phyloP scores from a whole-genome alignment of 352 stramenopile species.

The Globisporangium yorkense region DNA sequence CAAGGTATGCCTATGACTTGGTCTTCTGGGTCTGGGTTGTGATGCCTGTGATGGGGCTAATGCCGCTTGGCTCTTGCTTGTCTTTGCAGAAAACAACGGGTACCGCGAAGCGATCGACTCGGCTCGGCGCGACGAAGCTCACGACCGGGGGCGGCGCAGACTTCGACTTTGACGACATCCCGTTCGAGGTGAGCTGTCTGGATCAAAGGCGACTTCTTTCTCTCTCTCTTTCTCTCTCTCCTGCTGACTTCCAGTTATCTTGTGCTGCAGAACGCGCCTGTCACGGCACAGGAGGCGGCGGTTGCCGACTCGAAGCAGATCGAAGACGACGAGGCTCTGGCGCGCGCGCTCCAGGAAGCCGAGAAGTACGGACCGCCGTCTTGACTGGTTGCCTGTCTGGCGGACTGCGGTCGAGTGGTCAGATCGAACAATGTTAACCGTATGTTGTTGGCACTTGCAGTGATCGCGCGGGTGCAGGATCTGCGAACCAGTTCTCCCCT shows the following conservation, averaged over 20 bases:
- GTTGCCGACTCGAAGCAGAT: constrained; percentile 66
- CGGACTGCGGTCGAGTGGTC: no score
- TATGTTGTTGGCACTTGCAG: constrained; percentile 8
- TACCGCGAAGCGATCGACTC: constrained; percentile 48
- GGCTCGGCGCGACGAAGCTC: constrained; percentile 71
- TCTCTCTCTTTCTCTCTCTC: not conserved
- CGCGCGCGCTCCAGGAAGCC: constrained; percentile 68
- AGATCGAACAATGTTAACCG: not conserved
- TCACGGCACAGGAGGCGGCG: constrained; percentile 18
- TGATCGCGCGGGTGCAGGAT: constrained; percentile 14
- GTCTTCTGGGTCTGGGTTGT: not conserved
- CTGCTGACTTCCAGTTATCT: not conserved
- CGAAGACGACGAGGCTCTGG: constrained; percentile 82
- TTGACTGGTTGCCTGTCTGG: not conserved
- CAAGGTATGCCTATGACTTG: constrained; percentile 28
- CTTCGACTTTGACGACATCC: constrained; percentile 89
- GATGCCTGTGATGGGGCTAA: not conserved
- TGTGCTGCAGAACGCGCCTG: constrained; percentile 52
- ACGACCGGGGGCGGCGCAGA: constrained; percentile 43
- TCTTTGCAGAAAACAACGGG: constrained; percentile 26
- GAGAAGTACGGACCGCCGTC: constrained; percentile 49
- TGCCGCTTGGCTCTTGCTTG: not conserved
- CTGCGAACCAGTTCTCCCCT: constrained; percentile 10
- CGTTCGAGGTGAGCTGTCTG: constrained; percentile 51
- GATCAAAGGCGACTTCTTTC: not conserved